phyloP scores from a whole-genome alignment of 2,329 filamentous ascomycete species.

The Aureobasidium sp. region DNA sequence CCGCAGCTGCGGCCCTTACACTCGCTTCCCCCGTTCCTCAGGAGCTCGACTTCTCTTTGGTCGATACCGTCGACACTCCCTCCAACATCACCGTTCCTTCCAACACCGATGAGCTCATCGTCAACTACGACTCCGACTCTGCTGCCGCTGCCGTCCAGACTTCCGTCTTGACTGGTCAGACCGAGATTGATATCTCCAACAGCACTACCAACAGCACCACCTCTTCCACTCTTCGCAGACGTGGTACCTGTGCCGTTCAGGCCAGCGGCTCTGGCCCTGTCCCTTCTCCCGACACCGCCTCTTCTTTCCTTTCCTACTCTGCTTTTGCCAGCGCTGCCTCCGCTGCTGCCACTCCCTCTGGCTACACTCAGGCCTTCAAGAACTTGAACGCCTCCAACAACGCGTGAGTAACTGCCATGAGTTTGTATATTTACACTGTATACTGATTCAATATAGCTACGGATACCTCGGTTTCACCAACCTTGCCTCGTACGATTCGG shows the following conservation, averaged over 20 bases:
- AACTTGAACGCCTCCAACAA: conserved; percentile 21
- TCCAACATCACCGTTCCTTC: conserved; percentile 13
- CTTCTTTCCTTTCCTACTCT: conserved; percentile 24
- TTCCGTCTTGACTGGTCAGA: conserved; percentile 6
- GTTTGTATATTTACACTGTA: not conserved
- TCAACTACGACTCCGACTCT: conserved; percentile 16
- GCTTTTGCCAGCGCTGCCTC: conserved; percentile 21
- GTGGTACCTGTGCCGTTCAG: conserved; percentile 11
- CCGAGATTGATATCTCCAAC: conserved; percentile 5
- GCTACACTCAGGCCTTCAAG: conserved; percentile 25
- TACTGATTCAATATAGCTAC: conserved; percentile 11
- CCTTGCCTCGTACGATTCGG: conserved; percentile 27
- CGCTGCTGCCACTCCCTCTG: conserved; percentile 23
- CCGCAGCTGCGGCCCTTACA: conserved; percentile 9
- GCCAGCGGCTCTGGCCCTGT: conserved; percentile 19
- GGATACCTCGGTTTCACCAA: conserved; percentile 28
- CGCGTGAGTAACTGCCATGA: not conserved
- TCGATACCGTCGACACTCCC: conserved; percentile 15
- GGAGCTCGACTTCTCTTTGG: conserved; percentile 18
- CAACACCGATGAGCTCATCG: conserved; percentile 11
- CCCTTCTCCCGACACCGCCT: conserved; percentile 28
- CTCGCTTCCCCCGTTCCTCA: conserved; percentile 16
- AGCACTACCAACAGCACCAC: conserved; percentile 13
- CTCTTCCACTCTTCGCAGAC: conserved; percentile 3
- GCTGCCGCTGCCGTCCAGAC: conserved; percentile 13